Conservation (phyloP, 2,329 filamentous ascomycete genomes). For the Ophiocordyceps polyrhachis-furcata region DNA sequence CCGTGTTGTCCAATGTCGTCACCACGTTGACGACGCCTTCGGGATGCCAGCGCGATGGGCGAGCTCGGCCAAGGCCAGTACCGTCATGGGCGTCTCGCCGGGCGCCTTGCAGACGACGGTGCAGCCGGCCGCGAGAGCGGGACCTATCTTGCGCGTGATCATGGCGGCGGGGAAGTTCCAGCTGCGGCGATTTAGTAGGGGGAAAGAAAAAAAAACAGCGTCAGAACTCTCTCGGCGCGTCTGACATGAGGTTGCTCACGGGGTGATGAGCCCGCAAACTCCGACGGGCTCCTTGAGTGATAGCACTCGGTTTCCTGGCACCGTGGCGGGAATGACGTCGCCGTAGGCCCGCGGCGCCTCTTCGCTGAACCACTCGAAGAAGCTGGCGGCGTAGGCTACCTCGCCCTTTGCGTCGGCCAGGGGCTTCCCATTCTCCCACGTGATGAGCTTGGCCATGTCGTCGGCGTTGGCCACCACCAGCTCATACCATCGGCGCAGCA, state of each 20-base stretch:
- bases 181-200: constrained; percentile 13
- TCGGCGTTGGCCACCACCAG: constrained; percentile 61
- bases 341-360: constrained; percentile 60
- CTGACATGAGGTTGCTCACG: constrained; percentile 18
- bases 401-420: constrained; percentile 56
- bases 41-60: constrained; percentile 76
- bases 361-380: constrained; percentile 68
- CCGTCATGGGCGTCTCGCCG: constrained; percentile 80
- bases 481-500: constrained; percentile 68
- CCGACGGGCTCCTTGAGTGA: constrained; percentile 73
- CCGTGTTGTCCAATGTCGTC: constrained; percentile 61
- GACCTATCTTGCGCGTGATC: constrained; percentile 52
- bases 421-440: constrained; percentile 82
- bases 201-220: too few relatives aligned
- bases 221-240: not conserved
- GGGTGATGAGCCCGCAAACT: constrained; percentile 66
- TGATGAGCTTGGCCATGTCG: constrained; percentile 67
- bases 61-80: constrained; percentile 73
- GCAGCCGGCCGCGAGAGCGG: constrained; percentile 81
- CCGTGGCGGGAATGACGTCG: constrained; percentile 51
- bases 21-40: constrained; percentile 76
- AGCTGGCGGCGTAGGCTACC: constrained; percentile 52
- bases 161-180: constrained; percentile 79
- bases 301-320: constrained; percentile 54
- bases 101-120: constrained; percentile 86